Evolutionary conservation across 2,329 filamentous ascomycete genomes (phyloP).

Genomic region (Escovopsis sp.): DNA sequence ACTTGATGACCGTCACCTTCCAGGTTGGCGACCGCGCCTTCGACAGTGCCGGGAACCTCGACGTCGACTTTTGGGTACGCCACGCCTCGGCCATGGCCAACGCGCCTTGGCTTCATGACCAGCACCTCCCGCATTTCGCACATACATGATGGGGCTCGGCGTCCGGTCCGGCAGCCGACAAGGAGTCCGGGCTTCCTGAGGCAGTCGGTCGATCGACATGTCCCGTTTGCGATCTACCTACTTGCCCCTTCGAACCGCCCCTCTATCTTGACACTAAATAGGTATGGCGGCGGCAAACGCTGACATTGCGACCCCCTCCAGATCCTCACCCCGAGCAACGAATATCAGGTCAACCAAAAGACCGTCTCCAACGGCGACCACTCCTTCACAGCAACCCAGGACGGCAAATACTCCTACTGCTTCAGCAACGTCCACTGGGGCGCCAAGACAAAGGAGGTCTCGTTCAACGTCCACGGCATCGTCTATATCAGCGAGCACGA

Average conservation of each 20-base stretch:
- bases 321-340: slow-evolving; percentile 65
- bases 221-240: no score
- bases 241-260: no score
- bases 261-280: no score
- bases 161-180: no score
- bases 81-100: background rate
- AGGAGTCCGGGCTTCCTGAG: no score
- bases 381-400: slow-evolving; percentile 69
- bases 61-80: slow-evolving; percentile 94
- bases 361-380: slow-evolving; percentile 81
- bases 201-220: no score
- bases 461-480: slow-evolving; percentile 97
- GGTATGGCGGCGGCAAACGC: no score
- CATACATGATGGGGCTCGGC: no score
- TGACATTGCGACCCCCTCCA: no score
- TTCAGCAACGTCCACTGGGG: slow-evolving; percentile 99
- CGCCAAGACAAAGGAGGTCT: slow-evolving; percentile 91
- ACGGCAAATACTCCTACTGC: slow-evolving; percentile 91
- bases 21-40: slow-evolving; percentile 96
- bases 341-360: slow-evolving; percentile 67
- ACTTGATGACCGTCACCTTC: slow-evolving; percentile 97
- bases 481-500: slow-evolving; percentile 91
- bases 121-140: background rate
- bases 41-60: slow-evolving; percentile 82
- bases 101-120: no score